Evolutionary conservation across 73 alveolate genomes (phyloP).

Genomic region (Urostyla sp.): DNA sequence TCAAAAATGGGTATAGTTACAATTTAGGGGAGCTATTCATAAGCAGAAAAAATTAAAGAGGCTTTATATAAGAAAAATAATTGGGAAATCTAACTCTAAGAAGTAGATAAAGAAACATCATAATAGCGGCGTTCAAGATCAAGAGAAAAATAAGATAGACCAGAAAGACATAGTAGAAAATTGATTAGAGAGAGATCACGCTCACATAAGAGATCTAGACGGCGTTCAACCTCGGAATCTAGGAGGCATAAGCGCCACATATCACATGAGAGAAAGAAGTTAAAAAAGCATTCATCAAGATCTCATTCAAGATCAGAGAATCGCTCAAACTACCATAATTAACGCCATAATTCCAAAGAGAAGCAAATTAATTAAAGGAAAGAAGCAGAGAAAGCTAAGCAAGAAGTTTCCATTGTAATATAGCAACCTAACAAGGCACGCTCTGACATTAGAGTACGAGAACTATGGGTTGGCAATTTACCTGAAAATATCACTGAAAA

Average conservation of each 20-base stretch:
- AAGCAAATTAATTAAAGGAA: background rate
- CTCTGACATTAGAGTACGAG: slow-evolving; percentile 60
- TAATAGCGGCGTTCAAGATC: slow-evolving; percentile 43
- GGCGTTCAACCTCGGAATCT: slow-evolving; percentile 4
- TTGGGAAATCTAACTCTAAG: slow-evolving; percentile 43
- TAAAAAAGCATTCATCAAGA: slow-evolving; percentile 8
- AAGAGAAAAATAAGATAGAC: slow-evolving; percentile 1
- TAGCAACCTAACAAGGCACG: slow-evolving; percentile 28
- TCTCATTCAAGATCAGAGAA: slow-evolving; percentile 14
- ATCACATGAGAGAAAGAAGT: slow-evolving; percentile 3
- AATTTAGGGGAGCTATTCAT: slow-evolving; percentile 19
- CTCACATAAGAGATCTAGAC: slow-evolving; percentile 19
- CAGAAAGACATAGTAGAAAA: slow-evolving; percentile 6
- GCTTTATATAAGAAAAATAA: background rate
- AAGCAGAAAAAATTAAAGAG: slow-evolving; percentile 23
- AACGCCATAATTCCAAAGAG: background rate
- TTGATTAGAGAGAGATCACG: slow-evolving; percentile 14
- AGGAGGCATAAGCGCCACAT: background rate
- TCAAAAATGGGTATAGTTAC: background rate
- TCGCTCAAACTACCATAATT: slow-evolving; percentile 20
- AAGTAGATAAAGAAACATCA: slow-evolving; percentile 1
- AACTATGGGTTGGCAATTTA: slow-evolving; percentile 72
- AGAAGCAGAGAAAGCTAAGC: background rate
- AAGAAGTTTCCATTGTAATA: slow-evolving; percentile 26
- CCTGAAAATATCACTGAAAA: slow-evolving; percentile 69